Conservation (phyloP, 2,329 filamentous ascomycete species). For the Hypocrella siamensis region DNA sequence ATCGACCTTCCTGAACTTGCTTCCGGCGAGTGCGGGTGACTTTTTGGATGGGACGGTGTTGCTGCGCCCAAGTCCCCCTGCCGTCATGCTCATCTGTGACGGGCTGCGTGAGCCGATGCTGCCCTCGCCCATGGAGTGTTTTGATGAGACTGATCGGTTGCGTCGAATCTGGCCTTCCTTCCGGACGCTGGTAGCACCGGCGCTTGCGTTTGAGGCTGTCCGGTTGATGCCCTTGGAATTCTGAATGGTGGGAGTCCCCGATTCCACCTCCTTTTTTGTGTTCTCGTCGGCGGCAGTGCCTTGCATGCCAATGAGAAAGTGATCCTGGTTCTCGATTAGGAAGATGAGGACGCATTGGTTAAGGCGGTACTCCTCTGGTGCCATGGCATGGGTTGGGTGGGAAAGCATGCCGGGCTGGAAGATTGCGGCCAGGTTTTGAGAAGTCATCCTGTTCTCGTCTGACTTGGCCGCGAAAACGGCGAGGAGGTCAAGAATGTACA, state of each 20-base stretch:
- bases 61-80: conserved; percentile 46
- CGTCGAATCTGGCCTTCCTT: conserved; percentile 66
- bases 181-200: conserved; percentile 71
- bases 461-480: conserved; percentile 96
- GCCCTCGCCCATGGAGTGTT: conserved; percentile 62
- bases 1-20: conserved; percentile 41
- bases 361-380: conserved; percentile 79
- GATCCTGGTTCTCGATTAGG: conserved; percentile 94
- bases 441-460: conserved; percentile 93
- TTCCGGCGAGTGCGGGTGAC: conserved; percentile 54
- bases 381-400: conserved; percentile 89
- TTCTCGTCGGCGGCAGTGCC: conserved; percentile 93
- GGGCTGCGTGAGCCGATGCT: conserved; percentile 55
- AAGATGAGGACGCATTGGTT: conserved; percentile 97
- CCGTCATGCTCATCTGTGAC: conserved; percentile 35
- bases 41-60: conserved; percentile 90
- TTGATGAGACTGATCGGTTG: conserved; percentile 88
- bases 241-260: conserved; percentile 43
- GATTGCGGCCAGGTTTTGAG: conserved; percentile 85
- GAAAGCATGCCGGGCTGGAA: conserved; percentile 95
- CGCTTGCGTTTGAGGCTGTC: conserved; percentile 78
- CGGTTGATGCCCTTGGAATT: conserved; percentile 35
- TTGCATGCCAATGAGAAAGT: conserved; percentile 96
- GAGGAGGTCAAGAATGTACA: conserved; percentile 90
- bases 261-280: conserved; percentile 46